These are phyloP conservation scores for Amanita fuliginea DNA, from an alignment of 768 basidiomycete species.

Conservation along the genomic window DNA sequence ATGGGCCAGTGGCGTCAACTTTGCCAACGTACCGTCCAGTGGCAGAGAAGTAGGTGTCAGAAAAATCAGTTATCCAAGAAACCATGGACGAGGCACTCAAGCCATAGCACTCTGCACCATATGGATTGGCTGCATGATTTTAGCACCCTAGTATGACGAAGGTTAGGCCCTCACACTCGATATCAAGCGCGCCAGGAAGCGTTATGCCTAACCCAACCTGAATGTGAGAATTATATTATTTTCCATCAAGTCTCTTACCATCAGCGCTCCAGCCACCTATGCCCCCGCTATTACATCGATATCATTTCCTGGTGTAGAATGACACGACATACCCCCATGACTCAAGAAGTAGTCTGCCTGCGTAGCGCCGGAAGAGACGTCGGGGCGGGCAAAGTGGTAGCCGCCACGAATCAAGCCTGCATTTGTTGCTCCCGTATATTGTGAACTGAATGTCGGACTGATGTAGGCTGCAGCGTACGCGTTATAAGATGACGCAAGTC, in stretches of 20 bases:
- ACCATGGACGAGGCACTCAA: slow-evolving; percentile 44
- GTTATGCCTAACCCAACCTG: slow-evolving; percentile 22
- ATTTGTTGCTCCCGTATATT: slow-evolving; percentile 47
- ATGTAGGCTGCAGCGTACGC: slow-evolving; percentile 19
- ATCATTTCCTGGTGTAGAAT: no score
- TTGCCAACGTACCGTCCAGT: slow-evolving; percentile 31
- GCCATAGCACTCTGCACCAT: slow-evolving; percentile 43
- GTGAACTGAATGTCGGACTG: slow-evolving; percentile 30
- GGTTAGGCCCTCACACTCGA: slow-evolving; percentile 36
- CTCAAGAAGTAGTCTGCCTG: slow-evolving; percentile 52
- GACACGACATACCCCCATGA: slow-evolving; percentile 31
- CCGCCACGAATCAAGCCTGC: slow-evolving; percentile 46
- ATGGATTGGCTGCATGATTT: slow-evolving; percentile 32
- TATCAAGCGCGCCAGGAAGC: slow-evolving; percentile 53
- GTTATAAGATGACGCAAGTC: background rate
- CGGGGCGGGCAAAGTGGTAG: slow-evolving; percentile 54
- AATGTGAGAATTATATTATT: background rate
- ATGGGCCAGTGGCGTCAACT: background rate
- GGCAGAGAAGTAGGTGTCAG: slow-evolving; percentile 39
- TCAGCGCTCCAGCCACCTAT: slow-evolving; percentile 43
- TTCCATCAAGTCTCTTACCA: slow-evolving; percentile 14
- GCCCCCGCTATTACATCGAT: background rate
- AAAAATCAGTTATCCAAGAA: slow-evolving; percentile 53
- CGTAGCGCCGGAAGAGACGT: slow-evolving; percentile 37
- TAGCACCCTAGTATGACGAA: background rate